These are phyloP conservation scores for Diaporthe longicolla DNA, from an alignment of 2,329 filamentous ascomycete genomes.

Conservation along the genomic window DNA sequence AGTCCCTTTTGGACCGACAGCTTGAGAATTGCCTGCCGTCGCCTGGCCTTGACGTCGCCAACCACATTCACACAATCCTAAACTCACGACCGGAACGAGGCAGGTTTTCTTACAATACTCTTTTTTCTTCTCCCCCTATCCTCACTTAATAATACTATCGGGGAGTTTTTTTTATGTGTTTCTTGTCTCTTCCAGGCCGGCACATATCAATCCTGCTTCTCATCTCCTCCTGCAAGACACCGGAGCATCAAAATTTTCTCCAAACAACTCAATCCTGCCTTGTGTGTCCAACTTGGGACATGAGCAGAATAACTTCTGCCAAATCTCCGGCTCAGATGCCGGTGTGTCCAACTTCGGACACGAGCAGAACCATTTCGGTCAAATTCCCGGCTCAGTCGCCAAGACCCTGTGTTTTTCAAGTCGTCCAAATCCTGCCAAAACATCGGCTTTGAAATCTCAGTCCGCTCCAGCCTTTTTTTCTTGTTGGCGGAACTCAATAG, in stretches of 20 bases:
- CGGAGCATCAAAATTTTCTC: neutral
- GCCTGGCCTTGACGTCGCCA: neutral
- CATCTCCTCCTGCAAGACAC: neutral
- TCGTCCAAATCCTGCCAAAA: neutral
- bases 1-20: too few species aligned
- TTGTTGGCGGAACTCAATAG: neutral
- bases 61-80: neutral
- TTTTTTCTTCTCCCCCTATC: neutral
- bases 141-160: neutral
- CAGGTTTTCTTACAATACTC: slow-evolving; percentile 13
- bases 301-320: neutral
- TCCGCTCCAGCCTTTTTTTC: neutral
- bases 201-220: neutral
- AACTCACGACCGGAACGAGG: neutral
- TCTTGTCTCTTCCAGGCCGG: too few species aligned
- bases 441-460: neutral
- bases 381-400: neutral
- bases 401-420: neutral
- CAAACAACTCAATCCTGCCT: neutral
- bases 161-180: slow-evolving; percentile 4
- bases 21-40: neutral
- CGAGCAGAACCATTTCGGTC: neutral
- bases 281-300: neutral
- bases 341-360: neutral
- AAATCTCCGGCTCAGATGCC: too few species aligned